These are phyloP conservation scores for Plectosphaerella sp. DNA, from an alignment of 2,329 filamentous ascomycete genomes.

Conservation along the genomic window DNA sequence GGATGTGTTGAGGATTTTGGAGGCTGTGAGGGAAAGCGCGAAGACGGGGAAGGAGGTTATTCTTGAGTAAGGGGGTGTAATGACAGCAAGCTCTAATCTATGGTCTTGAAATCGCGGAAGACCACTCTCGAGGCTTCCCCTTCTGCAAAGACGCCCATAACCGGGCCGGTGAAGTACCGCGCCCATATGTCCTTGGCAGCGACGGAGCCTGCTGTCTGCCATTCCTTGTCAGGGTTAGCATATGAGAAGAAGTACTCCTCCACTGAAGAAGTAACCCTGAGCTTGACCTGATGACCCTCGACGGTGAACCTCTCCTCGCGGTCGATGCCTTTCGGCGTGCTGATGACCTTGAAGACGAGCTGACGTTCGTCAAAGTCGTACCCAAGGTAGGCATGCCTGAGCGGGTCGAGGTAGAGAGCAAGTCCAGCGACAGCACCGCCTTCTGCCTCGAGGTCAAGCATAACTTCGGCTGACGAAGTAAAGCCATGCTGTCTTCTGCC, in stretches of 20 bases:
- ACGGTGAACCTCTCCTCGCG: not conserved
- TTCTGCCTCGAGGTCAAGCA: not conserved
- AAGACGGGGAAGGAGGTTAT: slow-evolving; percentile 39
- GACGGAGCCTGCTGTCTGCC: not conserved
- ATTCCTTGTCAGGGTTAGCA: not conserved
- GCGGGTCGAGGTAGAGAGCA: slow-evolving; percentile 4
- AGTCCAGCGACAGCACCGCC: not conserved
- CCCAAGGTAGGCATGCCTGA: not conserved
- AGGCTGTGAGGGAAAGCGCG: slow-evolving; percentile 46
- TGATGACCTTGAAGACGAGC: not conserved
- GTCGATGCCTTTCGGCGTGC: not conserved
- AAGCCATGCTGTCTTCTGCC: not conserved
- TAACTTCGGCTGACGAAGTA: not conserved
- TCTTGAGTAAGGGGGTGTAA: too few species aligned
- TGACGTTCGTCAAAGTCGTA: not conserved
- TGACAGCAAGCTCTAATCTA: too few species aligned
- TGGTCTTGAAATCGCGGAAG: too few species aligned
- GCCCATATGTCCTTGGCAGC: not conserved
- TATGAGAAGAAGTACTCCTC: not conserved
- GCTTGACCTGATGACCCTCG: not conserved
- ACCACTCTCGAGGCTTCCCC: too few species aligned
- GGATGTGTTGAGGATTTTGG: slow-evolving; percentile 49
- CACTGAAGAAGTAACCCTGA: not conserved
- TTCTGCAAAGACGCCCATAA: not conserved
- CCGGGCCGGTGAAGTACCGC: not conserved